phyloP scores from a whole-genome alignment of 768 basidiomycete species.

The Pisolithus microcarpus region DNA sequence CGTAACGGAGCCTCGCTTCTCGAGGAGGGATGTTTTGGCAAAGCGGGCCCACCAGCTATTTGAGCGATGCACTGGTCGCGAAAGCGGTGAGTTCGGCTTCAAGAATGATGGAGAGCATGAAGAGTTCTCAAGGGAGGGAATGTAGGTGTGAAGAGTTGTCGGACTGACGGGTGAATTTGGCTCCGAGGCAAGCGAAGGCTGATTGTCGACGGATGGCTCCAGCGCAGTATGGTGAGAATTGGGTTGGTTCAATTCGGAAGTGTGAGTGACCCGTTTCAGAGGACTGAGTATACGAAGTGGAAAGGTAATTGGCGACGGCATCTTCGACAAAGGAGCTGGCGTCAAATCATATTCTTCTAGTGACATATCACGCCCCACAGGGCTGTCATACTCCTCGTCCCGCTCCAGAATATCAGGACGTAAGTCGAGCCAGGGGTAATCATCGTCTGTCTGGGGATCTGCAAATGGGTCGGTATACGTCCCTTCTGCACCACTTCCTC shows the following conservation, averaged over 20 bases:
- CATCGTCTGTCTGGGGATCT: constrained; percentile 20
- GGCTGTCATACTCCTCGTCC: constrained; percentile 14
- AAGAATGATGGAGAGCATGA: constrained; percentile 37
- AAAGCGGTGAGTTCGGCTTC: constrained; percentile 34
- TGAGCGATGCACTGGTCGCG: constrained; percentile 50
- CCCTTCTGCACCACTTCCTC: constrained; percentile 15
- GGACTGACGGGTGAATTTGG: constrained; percentile 17
- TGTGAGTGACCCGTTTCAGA: constrained; percentile 26
- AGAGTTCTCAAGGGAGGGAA: constrained; percentile 22
- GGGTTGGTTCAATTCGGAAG: constrained; percentile 13
- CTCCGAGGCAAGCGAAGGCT: constrained; percentile 19
- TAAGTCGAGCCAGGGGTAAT: constrained; percentile 11
- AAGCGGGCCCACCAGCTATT: constrained; percentile 79
- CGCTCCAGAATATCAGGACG: constrained; percentile 9
- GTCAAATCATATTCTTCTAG: constrained; percentile 12
- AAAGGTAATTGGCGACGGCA: constrained; percentile 11
- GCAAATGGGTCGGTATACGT: constrained; percentile 44
- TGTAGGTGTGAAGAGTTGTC: constrained; percentile 16
- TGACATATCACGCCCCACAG: constrained; percentile 7
- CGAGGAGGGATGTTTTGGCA: constrained; percentile 56
- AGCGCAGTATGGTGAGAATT: constrained; percentile 20
- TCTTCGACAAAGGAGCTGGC: constrained; percentile 8
- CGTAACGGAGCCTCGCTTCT: constrained; percentile 43
- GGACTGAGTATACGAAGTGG: constrained; percentile 27
- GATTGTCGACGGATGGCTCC: constrained; percentile 17